A percentile compares a stretch with the other conserved stretches of the same genome.
Evolutionary conservation across 257 asterid species (phyloP).

Genomic region (Solanum pinnatisectum): DNA sequence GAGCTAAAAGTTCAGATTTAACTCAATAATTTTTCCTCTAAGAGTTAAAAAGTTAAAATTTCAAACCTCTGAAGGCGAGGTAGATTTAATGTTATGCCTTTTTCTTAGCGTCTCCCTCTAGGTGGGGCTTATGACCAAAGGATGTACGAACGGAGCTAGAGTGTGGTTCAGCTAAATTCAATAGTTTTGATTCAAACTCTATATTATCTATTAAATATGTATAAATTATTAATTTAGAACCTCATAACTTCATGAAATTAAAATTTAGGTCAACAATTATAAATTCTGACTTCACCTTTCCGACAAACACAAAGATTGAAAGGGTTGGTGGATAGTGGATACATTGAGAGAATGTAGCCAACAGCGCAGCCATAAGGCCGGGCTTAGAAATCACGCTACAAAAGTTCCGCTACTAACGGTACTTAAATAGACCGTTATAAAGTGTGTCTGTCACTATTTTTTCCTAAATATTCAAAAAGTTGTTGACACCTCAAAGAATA

Average conservation of each 20-base stretch:
- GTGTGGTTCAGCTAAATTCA: background rate
- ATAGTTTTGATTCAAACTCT: too few species aligned
- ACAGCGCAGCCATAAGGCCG: background rate
- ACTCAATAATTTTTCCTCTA: background rate
- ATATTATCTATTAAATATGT: too few species aligned
- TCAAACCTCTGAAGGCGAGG: background rate
- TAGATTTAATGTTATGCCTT: too few species aligned
- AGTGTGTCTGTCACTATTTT: background rate
- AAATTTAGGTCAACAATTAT: fast-evolving
- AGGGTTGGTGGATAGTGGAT: background rate
- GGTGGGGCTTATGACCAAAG: background rate
- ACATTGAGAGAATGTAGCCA: background rate
- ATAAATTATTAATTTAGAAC: fast-evolving
- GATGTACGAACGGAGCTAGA: background rate
- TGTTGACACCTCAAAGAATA: background rate
- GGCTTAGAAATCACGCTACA: background rate
- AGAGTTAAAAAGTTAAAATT: background rate
- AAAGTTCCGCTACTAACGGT: background rate
- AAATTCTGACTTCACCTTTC: too few species aligned
- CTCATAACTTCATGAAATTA: too few species aligned
- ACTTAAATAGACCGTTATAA: background rate
- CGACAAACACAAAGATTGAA: fast-evolving
- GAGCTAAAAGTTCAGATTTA: background rate
- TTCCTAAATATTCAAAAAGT: background rate
- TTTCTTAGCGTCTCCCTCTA: background rate